A percentile compares a stretch with the other conserved stretches of the same genome.
phyloP scores from a whole-genome alignment of 495 filamentous ascomycete species.

The Amniculicola lignicola region DNA sequence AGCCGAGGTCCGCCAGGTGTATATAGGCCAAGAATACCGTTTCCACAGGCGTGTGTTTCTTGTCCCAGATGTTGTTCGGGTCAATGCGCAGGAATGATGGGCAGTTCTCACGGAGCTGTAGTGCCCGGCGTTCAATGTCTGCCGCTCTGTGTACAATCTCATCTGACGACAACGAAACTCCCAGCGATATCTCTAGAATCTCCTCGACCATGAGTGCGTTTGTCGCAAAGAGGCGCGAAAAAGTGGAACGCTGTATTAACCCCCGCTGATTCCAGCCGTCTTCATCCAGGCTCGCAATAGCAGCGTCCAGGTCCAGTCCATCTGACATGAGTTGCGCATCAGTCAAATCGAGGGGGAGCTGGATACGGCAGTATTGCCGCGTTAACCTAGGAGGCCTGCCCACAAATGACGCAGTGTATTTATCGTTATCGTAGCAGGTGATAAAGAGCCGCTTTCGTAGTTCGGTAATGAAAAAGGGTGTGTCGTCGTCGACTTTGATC shows the following conservation, averaged over 20 bases:
- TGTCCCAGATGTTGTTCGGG: constrained; percentile 13
- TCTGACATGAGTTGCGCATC: constrained; percentile 52
- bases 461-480: constrained; percentile 53
- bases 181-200: constrained; percentile 58
- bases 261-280: constrained; percentile 55
- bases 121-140: constrained; percentile 38
- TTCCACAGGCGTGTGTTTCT: constrained; percentile 25
- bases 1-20: constrained; percentile 55
- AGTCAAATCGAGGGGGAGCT: constrained; percentile 56
- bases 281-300: constrained; percentile 48
- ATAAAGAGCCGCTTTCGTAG: constrained; percentile 54
- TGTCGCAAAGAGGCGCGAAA: constrained; percentile 50
- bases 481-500: constrained; percentile 43
- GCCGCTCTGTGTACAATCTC: constrained; percentile 49
- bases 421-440: constrained; percentile 52
- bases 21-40: constrained; percentile 38
- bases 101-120: constrained; percentile 10
- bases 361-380: constrained; percentile 53
- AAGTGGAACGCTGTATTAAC: constrained; percentile 42
- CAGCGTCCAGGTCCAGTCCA: constrained; percentile 44
- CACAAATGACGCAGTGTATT: constrained; percentile 52
- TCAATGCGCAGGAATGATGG: constrained; percentile 23
- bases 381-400: constrained; percentile 58
- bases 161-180: constrained; percentile 45
- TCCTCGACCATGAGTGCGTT: constrained; percentile 54